phyloP scores from a whole-genome alignment of 2,329 filamentous ascomycete species.

The Exophiala lecanii-corni region DNA sequence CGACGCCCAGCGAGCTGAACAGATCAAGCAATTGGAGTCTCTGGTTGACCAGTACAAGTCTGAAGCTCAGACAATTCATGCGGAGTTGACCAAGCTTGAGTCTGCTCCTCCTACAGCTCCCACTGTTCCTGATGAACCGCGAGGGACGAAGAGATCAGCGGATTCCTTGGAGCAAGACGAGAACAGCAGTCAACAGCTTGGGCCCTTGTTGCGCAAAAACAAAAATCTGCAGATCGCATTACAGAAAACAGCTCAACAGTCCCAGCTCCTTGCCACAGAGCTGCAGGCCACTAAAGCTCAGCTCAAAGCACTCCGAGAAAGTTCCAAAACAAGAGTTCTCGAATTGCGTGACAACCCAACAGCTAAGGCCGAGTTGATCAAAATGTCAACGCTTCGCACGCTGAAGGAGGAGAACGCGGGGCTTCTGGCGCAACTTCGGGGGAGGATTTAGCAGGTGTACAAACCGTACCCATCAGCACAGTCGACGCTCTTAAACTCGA shows the following conservation, averaged over 20 bases:
- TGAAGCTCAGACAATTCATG: constrained; percentile 70
- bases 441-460: constrained; percentile 42
- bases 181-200: constrained; percentile 64
- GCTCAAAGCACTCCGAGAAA: constrained; percentile 61
- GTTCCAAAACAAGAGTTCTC: constrained; percentile 74
- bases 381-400: constrained; percentile 70
- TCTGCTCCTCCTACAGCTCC: constrained; percentile 32
- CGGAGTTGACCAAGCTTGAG: constrained; percentile 67
- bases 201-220: constrained; percentile 81
- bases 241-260: constrained; percentile 62
- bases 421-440: constrained; percentile 67
- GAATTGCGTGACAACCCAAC: constrained; percentile 91
- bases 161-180: constrained; percentile 39
- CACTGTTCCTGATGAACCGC: constrained; percentile 37
- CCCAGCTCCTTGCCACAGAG: constrained; percentile 69
- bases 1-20: constrained; percentile 63
- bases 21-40: constrained; percentile 77
- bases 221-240: constrained; percentile 78
- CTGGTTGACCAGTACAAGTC: constrained; percentile 80
- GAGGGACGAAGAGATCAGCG: constrained; percentile 60
- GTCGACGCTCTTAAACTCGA: constrained; percentile 72
- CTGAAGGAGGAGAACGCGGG: constrained; percentile 81
- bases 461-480: constrained; percentile 70
- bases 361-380: constrained; percentile 76
- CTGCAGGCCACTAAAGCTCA: constrained; percentile 68